Evolutionary conservation across 1,284 basidiomycete species (phyloP).

Genomic region (Austroboletus novae-zelandiae): DNA sequence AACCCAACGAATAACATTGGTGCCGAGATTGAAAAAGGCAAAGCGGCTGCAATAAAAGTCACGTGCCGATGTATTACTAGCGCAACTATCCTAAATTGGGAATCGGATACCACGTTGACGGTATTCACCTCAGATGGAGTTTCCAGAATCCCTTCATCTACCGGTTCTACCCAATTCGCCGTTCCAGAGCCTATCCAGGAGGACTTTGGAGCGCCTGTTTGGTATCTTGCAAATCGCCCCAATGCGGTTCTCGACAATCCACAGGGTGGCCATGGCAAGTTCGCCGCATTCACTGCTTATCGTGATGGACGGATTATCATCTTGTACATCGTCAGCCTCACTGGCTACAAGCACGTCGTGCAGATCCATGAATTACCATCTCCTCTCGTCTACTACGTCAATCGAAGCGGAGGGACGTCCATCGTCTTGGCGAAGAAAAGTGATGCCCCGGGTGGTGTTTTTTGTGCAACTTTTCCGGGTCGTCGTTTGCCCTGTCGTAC

Average conservation of each 20-base stretch:
- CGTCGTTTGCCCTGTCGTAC: constrained; percentile 25
- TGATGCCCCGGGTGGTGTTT: constrained; percentile 27
- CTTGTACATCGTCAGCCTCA: constrained; percentile 48
- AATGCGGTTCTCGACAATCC: constrained; percentile 44
- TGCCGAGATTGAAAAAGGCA: no score
- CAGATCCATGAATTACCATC: constrained; percentile 44
- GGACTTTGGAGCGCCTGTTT: constrained; percentile 62
- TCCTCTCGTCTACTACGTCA: constrained; percentile 42
- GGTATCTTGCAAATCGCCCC: constrained; percentile 50
- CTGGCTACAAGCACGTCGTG: constrained; percentile 25
- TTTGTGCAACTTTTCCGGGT: constrained; percentile 20
- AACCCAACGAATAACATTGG: no score
- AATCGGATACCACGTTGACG: constrained; percentile 50
- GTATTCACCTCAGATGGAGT: constrained; percentile 62
- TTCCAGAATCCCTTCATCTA: constrained; percentile 71
- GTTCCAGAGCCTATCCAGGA: constrained; percentile 43
- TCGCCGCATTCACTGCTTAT: constrained; percentile 45
- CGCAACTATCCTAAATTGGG: constrained; percentile 59
- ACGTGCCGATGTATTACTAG: no score
- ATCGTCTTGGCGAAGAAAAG: constrained; percentile 24
- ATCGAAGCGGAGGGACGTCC: constrained; percentile 30
- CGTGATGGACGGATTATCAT: constrained; percentile 48
- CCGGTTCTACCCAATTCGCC: constrained; percentile 36
- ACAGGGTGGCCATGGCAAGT: constrained; percentile 26
- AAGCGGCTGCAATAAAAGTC: no score